Evolutionary conservation across 257 asterid genomes (phyloP).

Genomic region (Pogostemon cablin): DNA sequence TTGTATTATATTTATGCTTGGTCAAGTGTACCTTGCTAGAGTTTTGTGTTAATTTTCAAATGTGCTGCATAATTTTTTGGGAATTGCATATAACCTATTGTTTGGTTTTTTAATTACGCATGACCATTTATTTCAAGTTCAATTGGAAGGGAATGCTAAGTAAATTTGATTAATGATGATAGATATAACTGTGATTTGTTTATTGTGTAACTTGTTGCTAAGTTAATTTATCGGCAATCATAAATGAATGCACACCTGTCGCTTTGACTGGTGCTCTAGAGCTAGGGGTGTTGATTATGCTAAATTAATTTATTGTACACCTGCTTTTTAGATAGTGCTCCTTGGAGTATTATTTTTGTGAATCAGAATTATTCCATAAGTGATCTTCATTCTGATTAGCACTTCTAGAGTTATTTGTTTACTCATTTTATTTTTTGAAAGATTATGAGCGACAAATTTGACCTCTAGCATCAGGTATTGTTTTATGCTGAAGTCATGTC

Average conservation of each 20-base stretch:
- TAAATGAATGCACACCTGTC: neutral
- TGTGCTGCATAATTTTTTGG: neutral
- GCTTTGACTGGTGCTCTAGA: slow-evolving; percentile 4
- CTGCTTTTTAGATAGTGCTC: slow-evolving; percentile 15
- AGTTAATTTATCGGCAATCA: neutral
- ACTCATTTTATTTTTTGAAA: neutral
- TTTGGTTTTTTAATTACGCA: neutral
- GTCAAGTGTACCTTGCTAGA: neutral
- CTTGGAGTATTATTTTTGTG: neutral
- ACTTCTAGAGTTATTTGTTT: slow-evolving; percentile 2
- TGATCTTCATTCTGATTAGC: slow-evolving; percentile 11
- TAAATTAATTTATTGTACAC: neutral
- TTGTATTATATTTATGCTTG: neutral
- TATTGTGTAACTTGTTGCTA: slow-evolving; percentile 1
- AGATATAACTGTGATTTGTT: neutral
- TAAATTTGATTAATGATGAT: neutral
- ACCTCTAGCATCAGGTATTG: neutral
- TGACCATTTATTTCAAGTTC: neutral
- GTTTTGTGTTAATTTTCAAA: neutral
- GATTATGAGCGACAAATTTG: slow-evolving; percentile 7
- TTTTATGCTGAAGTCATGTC: slow-evolving; percentile 5
- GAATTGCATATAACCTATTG: neutral
- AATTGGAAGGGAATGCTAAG: neutral
- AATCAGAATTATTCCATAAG: neutral
- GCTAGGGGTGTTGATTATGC: slow-evolving; percentile 12